phyloP scores from a whole-genome alignment of 208 protist species.

The Acanthamoeba lenticulata region DNA sequence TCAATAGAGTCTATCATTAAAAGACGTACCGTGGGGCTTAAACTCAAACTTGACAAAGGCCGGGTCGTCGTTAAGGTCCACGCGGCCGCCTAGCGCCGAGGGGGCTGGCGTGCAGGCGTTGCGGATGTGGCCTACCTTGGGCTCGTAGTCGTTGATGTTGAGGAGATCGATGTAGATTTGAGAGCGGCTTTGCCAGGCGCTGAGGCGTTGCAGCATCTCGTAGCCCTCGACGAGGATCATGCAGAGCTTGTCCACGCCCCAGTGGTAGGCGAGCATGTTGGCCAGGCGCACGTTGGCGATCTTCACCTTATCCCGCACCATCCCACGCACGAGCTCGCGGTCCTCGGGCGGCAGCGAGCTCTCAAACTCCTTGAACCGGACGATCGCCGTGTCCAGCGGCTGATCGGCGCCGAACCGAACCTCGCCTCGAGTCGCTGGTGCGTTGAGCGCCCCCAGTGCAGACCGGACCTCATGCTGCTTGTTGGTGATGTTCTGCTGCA shows the following conservation, averaged over 20 bases:
- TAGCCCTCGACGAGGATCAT: slow-evolving; percentile 30
- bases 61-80: neutral
- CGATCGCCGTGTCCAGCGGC: neutral
- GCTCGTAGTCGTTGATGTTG: neutral
- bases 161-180: neutral
- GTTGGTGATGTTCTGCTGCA: neutral
- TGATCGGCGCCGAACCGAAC: neutral
- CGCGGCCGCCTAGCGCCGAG: too few species aligned
- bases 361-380: neutral
- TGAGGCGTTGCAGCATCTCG: neutral
- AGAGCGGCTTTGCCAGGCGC: neutral
- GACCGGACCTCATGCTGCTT: neutral
- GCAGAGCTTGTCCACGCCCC: neutral
- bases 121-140: neutral
- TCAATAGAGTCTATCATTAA: neutral
- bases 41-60: slow-evolving; percentile 29
- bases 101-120: neutral
- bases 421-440: neutral
- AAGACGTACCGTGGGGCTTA: neutral
- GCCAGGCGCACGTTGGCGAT: neutral
- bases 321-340: neutral
- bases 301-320: slow-evolving; percentile 14
- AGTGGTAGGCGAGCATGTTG: slow-evolving; percentile 58
- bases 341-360: neutral
- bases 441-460: neutral